Evolutionary conservation across 305 asterid genomes (phyloP), one percentile per base, ranked within the genome.

Genomic region (Fraxinus ornus): DNA sequence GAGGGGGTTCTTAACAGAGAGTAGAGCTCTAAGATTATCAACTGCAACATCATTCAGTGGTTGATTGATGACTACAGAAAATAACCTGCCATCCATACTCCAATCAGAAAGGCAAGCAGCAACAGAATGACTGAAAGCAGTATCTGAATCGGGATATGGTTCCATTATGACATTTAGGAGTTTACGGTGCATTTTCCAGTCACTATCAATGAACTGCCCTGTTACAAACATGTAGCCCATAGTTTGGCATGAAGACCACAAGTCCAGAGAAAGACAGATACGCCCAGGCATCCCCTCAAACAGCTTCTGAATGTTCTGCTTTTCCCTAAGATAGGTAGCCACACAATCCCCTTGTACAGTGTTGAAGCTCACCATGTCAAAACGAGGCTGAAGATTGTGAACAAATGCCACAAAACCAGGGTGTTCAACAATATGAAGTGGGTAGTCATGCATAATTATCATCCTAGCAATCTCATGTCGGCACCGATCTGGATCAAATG

Each of bases 391-490:
- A 32, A 96, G 89, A 83, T 84, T 92, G 89, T 89, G 98, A 83
- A 92, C 91, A 82, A 93, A 94, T 7, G 97, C 90, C 79, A 93
- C 84, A 82, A 96, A 96, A 60, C 97, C 99, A 6, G 95, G 95
- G 82, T 94, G 98, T 84, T 96, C 98, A 22, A 94, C 98, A 86
- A 96, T 96, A 92, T 94, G 97, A 66, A 94, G 97, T 0, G 98
- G 98, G 87, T 94, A 96, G 19, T 93, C 99, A 37, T 96, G 99
- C 97, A 92, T 90, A 55, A 94, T 92, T 66, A 93, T 94, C 98
- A 94, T 94, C 86, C 87, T 86, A 35, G 98, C 88, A 78, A 96
- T 91, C 91, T 96, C 98, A 12, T 87, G 92, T 24, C 98, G 89
- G 90, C 97, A 91, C 19, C 94, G 90, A 33, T 96, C 98, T 1